These are phyloP conservation scores for Suhomyces chickasaworum DNA, from an alignment of 1,139 yeast species.

Conservation along the genomic window DNA sequence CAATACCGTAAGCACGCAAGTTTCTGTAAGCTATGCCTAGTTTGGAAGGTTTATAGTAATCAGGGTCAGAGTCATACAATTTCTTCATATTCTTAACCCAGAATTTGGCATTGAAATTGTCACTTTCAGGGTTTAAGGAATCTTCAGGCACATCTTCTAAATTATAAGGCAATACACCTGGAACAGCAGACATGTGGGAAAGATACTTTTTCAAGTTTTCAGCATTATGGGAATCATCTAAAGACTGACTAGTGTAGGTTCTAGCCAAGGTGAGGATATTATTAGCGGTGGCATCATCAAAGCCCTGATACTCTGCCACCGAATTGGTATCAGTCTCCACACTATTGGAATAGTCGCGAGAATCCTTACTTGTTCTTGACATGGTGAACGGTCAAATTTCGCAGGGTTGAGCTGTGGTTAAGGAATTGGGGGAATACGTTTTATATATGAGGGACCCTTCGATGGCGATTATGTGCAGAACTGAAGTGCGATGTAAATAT, in stretches of 20 bases:
- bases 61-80: conserved; percentile 58
- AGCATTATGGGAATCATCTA: conserved; percentile 12
- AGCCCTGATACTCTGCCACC: conserved; percentile 42
- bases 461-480: not conserved
- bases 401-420: not conserved
- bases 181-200: conserved; percentile 54
- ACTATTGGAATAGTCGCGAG: conserved; percentile 8
- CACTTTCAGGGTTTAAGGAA: conserved; percentile 41
- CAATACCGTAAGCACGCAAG: conserved; percentile 72
- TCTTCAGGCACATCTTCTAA: conserved; percentile 18
- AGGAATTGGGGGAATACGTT: not conserved
- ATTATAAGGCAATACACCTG: conserved; percentile 46
- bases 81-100: conserved; percentile 76
- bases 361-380: conserved; percentile 11
- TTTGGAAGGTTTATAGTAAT: conserved; percentile 61
- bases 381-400: not conserved
- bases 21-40: conserved; percentile 71
- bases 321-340: conserved; percentile 20
- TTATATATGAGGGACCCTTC: not conserved
- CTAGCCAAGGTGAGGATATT: conserved; percentile 62
- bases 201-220: conserved; percentile 34
- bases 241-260: conserved; percentile 41
- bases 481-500: not conserved
- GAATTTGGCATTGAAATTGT: conserved; percentile 59
- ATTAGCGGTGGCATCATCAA: conserved; percentile 28